phyloP scores from a whole-genome alignment of 306 rosid genomes.

The Rubus idaeus region DNA sequence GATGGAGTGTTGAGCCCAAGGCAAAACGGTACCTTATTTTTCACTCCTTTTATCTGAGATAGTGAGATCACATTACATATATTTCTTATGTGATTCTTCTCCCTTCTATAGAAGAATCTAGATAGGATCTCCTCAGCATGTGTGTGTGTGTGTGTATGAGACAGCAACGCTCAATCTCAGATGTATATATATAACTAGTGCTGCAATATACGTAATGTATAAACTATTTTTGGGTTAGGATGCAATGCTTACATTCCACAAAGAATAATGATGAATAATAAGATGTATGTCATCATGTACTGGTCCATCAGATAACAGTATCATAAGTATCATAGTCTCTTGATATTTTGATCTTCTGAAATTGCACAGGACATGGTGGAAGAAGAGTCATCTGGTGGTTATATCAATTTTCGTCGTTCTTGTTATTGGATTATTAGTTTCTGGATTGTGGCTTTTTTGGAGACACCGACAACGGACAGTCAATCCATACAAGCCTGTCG shows the following conservation, averaged over 20 bases:
- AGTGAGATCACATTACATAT: not conserved
- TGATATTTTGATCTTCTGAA: conserved; percentile 20
- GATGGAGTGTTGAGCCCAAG: conserved; percentile 63
- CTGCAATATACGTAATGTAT: not conserved
- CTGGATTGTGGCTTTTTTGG: conserved; percentile 65
- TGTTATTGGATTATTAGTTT: conserved; percentile 44
- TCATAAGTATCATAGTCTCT: conserved; percentile 12
- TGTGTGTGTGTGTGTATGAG: not conserved
- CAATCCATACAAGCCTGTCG: conserved; percentile 70
- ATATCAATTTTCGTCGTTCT: conserved; percentile 44
- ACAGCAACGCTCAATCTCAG: not conserved
- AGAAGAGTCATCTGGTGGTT: conserved; percentile 39
- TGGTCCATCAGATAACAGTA: not conserved
- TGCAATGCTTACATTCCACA: not conserved
- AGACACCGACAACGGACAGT: conserved; percentile 48
- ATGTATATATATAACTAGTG: not conserved
- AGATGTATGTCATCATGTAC: not conserved
- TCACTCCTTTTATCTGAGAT: not conserved
- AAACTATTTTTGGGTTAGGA: not conserved
- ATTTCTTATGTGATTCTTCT: not conserved
- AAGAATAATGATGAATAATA: not conserved
- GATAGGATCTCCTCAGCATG: not conserved
- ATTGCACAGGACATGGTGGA: conserved; percentile 75
- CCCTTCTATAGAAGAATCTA: not conserved
- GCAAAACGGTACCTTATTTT: conserved; percentile 46